Conservation (phyloP, 352 stramenopile genomes). For the Elongisporangium senticosum region DNA sequence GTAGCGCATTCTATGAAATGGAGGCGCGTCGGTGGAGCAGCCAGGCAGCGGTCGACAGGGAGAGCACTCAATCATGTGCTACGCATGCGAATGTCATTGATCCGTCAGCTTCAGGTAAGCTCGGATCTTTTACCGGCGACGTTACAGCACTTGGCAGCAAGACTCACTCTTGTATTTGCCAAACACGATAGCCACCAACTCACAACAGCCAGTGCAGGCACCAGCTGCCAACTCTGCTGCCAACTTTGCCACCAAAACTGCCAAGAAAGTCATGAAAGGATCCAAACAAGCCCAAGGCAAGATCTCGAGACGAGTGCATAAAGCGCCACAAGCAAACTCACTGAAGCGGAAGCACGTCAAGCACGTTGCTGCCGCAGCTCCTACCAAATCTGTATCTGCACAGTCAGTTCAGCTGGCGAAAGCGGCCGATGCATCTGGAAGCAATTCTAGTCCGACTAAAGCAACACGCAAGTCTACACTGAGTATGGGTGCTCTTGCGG, state of each 20-base stretch:
- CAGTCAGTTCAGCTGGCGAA: neutral
- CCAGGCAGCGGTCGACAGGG: neutral
- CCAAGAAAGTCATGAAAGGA: neutral
- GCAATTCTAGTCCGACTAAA: neutral
- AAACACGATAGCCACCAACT: neutral
- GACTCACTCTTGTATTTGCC: neutral
- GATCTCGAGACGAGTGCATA: neutral
- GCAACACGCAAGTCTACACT: neutral
- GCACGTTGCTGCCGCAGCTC: neutral
- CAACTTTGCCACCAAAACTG: neutral
- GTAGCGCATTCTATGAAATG: constrained; percentile 9
- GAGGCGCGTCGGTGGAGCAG: constrained; percentile 6
- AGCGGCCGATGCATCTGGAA: neutral
- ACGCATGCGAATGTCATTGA: neutral
- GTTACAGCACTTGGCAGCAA: neutral
- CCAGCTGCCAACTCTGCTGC: neutral
- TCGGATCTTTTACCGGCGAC: neutral
- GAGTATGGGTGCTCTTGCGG: neutral
- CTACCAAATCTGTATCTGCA: neutral
- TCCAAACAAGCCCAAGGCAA: neutral
- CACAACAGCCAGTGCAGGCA: neutral
- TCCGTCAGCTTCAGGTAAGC: neutral
- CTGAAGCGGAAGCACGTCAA: neutral
- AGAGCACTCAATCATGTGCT: neutral
- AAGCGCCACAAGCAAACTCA: neutral